Evolutionary conservation across 1,284 basidiomycete genomes (phyloP), one percentile per base, ranked within the genome.

Genomic region (Marasmius fiardii): DNA sequence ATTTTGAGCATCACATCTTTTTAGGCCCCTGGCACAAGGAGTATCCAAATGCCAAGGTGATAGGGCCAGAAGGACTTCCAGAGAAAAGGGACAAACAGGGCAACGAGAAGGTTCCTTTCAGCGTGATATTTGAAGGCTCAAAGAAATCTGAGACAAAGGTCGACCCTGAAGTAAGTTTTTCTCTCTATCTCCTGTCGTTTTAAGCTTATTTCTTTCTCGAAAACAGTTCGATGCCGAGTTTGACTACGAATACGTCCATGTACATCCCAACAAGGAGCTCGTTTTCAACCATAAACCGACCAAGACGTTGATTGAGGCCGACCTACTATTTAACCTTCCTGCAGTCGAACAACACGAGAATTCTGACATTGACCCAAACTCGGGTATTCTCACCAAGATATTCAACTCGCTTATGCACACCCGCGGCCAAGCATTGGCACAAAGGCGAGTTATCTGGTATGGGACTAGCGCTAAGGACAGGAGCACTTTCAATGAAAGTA

Each of bases 301-400:
- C 2, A 49, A 49, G 31, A 49, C 47, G 7, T 31, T 49, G 47
- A 81, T 98, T 55, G 77, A 91, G 67, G 95, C 92, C 0, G 95
- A 98, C 68, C 74, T 98, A 44, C 68, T 98, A 3, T 88, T 96
- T 77, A 98, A 98, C 72, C 74, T 97, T 4, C 94, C 95, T 0
- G 78, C 84, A 4, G 86, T 71, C 0, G 95, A 98, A 70, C 94
- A 97, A 74, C 90, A 88, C 59, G 26, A 70, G 7, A 49, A 31
- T n/a, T 28, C 18, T 56, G 24, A 21, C 43, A 18, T 49, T 33
- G 26, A 31, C 81, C 3, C 82, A 78, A 61, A 85, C 78, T 41
- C 39, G 11, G 39, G 39, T 41, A 18, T 41, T n/a, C 20, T 41
- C 39, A 41, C 39, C 39, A 41, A 41, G 39, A 41, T 41, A 8